Conservation (phyloP, 2,329 filamentous ascomycete species). For the Colletotrichum somersetense region DNA sequence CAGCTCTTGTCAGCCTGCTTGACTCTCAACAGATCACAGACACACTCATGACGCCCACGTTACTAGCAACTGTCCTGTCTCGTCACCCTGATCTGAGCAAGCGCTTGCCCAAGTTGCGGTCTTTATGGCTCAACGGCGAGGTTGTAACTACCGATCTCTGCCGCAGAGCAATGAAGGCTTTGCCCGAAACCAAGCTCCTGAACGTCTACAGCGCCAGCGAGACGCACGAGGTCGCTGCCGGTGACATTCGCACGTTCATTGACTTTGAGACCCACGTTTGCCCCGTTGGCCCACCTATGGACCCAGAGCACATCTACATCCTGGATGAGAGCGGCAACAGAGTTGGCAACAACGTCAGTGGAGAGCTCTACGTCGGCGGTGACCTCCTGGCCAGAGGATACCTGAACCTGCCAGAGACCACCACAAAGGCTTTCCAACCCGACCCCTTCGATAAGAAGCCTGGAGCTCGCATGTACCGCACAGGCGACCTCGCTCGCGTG, state of each 20-base stretch:
- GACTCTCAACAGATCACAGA: slow-evolving; percentile 77
- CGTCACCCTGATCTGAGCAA: slow-evolving; percentile 75
- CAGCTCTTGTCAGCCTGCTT: slow-evolving; percentile 78
- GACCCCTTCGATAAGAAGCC: slow-evolving; percentile 72
- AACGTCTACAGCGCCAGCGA: slow-evolving; percentile 89
- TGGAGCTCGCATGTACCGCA: slow-evolving; percentile 79
- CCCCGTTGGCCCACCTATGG: slow-evolving; percentile 78
- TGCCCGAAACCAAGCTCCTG: slow-evolving; percentile 77
- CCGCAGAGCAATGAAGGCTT: slow-evolving; percentile 73
- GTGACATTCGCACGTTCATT: slow-evolving; percentile 78
- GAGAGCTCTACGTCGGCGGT: slow-evolving; percentile 84
- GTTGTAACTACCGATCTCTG: slow-evolving; percentile 84
- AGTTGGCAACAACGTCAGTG: slow-evolving; percentile 72
- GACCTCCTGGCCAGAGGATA: slow-evolving; percentile 80
- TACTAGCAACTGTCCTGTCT: slow-evolving; percentile 79
- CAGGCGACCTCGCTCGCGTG: slow-evolving; percentile 77
- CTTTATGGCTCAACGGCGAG: slow-evolving; percentile 85
- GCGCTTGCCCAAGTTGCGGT: slow-evolving; percentile 74
- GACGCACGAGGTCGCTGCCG: slow-evolving; percentile 83
- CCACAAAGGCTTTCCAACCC: slow-evolving; percentile 76
- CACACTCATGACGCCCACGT: slow-evolving; percentile 85
- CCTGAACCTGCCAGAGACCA: slow-evolving; percentile 83
- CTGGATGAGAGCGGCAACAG: slow-evolving; percentile 76
- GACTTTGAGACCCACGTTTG: slow-evolving; percentile 74
- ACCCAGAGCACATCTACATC: slow-evolving; percentile 78